Evolutionary conservation across 768 basidiomycete genomes (phyloP), one percentile per base, ranked within the genome.

Genomic region (Lactarius evosmus): DNA sequence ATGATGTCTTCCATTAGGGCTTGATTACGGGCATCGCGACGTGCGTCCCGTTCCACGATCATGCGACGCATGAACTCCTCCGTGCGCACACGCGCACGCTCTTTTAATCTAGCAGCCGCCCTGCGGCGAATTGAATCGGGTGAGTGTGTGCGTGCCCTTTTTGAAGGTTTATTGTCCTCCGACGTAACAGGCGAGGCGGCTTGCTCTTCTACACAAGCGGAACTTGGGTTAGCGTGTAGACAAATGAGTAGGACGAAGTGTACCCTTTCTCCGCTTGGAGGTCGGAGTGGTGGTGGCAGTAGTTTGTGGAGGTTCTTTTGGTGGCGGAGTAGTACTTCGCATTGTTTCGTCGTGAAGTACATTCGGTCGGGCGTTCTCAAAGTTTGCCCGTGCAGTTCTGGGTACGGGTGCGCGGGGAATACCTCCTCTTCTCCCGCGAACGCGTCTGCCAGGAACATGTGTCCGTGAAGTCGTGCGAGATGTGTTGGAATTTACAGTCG

Each of bases 111-210:
- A 12, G 75, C 71, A 34, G 76, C 75, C 4, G 79, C 60, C 33
- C 75, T 75, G n/a, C 75, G 79, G 67, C 75, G 77, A 22, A 73
- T 69, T 49, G 75, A 67, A 34, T 71, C 69, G 17, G 82, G 83
- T 27, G 86, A 81, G 2, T 74, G 69, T 0, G 79, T 85, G 58
- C 87, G 79, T 30, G 77, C 76, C 16, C 85, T 81, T 70, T 88
- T 87, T 25, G 70, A 68, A 11, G 67, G 41, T 33, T 66, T 68
- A 25, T 53, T 30, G 46, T 33, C 54, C 12, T 60, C 58, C 9
- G 11, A 6, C n/a, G 30, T 44, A 14, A 38, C 46, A 22, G 64
- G 60, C 27, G 64, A 61, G 25, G 19, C 38, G 38, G 6, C 1
- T 56, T 30, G 34, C 30, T 56, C 59, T 27, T 51, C 63, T 61